phyloP scores from a whole-genome alignment of 441 rosid genomes.

The Cnidoscolus chayamansa region DNA sequence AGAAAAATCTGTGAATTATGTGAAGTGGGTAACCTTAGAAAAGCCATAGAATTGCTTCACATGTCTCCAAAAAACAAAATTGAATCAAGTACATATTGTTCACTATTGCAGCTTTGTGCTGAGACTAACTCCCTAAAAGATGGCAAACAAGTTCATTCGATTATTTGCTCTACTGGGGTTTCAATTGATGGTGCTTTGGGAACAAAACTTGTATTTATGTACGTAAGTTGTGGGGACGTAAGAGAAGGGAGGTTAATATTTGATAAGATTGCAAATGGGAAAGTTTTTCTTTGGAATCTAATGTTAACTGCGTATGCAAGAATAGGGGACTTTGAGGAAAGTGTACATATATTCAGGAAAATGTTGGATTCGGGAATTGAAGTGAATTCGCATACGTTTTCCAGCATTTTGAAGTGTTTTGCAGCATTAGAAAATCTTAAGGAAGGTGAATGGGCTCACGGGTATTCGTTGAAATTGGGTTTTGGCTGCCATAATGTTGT shows the following conservation, averaged over 20 bases:
- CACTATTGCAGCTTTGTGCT: conserved; percentile 58
- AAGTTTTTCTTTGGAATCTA: conserved; percentile 59
- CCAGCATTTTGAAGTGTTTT: conserved; percentile 57
- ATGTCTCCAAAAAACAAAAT: conserved; percentile 34
- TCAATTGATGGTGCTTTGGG: conserved; percentile 50
- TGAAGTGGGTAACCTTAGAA: conserved; percentile 40
- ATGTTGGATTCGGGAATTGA: conserved; percentile 50
- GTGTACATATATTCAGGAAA: conserved; percentile 41
- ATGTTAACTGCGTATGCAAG: conserved; percentile 57
- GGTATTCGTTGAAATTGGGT: conserved; percentile 48
- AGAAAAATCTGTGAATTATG: conserved; percentile 35
- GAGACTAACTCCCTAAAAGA: conserved; percentile 41
- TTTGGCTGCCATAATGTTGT: conserved; percentile 39
- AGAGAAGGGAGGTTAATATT: conserved; percentile 50
- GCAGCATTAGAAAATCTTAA: conserved; percentile 38
- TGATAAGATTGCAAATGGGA: conserved; percentile 42
- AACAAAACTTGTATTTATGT: conserved; percentile 61
- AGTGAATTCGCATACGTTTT: conserved; percentile 47
- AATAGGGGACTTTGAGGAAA: conserved; percentile 43
- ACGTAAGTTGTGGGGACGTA: conserved; percentile 56
- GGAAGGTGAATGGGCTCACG: conserved; percentile 60
- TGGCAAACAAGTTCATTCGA: conserved; percentile 50
- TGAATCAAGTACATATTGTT: conserved; percentile 42
- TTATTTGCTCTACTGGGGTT: conserved; percentile 39
- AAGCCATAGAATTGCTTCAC: conserved; percentile 44